phyloP scores from a whole-genome alignment of 306 rosid species.

The Acmispon strigosus region DNA sequence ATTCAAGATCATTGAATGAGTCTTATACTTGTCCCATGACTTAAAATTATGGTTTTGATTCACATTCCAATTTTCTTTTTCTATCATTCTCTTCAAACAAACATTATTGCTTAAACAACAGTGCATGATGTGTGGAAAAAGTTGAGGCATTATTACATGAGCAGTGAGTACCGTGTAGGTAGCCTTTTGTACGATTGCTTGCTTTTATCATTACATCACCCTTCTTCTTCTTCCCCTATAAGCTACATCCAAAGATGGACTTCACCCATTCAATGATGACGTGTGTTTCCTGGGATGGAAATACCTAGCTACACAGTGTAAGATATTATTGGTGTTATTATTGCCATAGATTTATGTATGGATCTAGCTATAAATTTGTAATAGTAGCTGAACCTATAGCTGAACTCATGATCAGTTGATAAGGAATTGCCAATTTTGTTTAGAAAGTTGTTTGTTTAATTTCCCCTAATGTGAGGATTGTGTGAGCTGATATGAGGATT shows the following conservation, averaged over 20 bases:
- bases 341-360: background rate
- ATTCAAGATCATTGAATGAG: background rate
- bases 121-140: slow-evolving; percentile 26
- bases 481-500: too few relatives aligned
- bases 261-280: slow-evolving; percentile 16
- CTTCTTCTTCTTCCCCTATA: slow-evolving; percentile 22
- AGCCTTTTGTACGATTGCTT: slow-evolving; percentile 12
- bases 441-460: too few relatives aligned
- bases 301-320: background rate
- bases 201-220: slow-evolving; percentile 15
- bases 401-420: too few relatives aligned
- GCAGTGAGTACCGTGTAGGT: background rate
- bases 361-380: too few relatives aligned
- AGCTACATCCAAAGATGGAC: slow-evolving; percentile 26
- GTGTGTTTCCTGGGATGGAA: slow-evolving; percentile 16
- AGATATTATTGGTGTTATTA: background rate
- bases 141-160: slow-evolving; percentile 14
- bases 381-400: background rate
- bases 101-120: background rate
- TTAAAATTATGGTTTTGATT: too few relatives aligned
- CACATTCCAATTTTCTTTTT: too few relatives aligned
- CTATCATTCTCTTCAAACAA: too few relatives aligned
- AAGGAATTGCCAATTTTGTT: too few relatives aligned
- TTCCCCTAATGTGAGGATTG: too few relatives aligned
- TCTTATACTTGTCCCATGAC: slow-evolving; percentile 17